Base-by-base conservation (phyloP, 2,329 filamentous ascomycete species). In the Colletotrichum sp. region DNA sequence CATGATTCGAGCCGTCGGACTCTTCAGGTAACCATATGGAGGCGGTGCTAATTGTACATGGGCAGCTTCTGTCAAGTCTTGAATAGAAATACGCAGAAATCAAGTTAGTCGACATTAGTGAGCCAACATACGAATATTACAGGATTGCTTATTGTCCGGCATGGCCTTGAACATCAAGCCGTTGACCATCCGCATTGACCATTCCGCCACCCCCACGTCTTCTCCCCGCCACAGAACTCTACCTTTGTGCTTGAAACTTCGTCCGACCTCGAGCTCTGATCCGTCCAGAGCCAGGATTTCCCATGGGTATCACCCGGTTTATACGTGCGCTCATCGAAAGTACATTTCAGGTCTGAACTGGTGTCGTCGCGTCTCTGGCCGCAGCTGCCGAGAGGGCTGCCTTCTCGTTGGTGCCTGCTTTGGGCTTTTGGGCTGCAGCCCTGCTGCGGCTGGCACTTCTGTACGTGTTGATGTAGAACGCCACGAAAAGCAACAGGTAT, bases 401-500 rank as follows among this genome's bases (percentile, higher is more conserved):
- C 64, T 76, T 76, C 34, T 73, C 64, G n/a, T 8, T 29, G 63
- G n/a, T 13, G 16, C 5, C 15, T 13, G 13, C 7, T 44, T 59
- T 73, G 27, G 44, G 3, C 70, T 73, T 76, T 13, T 64, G 32
- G 12, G 44, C 44, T 22, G 25, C 52, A 30, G 61, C 34, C 36
- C 55, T 63, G 19, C 25, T 65, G 16, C 61, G 22, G 5, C 71
- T 61, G 32, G 59, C 65, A 25, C 71, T 77, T 52, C 70, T 77
- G 65, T 77, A 77, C 5, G 75, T 88, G 71, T 93, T 92, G 80
- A 95, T 89, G 89, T 95, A 95, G 89, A 95, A 95, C 75, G 90
- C 92, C 83, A 95, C 93, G 89, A 95, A 95, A 77, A 95, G 92
- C 75, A 95, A 87, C 67, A 96, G 90, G 88, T 96, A 96, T 52